phyloP scores from a whole-genome alignment of 208 protist genomes.

The Wallacemonas sp. region DNA sequence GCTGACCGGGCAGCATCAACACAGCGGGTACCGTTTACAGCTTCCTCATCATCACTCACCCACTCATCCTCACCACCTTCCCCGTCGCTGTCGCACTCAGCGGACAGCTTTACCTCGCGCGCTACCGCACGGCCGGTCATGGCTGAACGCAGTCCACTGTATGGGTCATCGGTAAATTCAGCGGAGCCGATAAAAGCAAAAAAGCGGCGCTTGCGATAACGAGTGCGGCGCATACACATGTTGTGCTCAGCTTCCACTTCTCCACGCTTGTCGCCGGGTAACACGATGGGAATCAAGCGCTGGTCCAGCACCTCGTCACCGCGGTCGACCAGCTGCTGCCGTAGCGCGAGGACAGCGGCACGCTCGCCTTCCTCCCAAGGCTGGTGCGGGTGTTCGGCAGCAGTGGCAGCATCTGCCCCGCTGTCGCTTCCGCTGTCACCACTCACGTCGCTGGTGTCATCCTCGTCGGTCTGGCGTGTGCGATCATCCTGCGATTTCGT shows the following conservation, averaged over 20 bases:
- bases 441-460: background rate
- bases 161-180: conserved; percentile 48
- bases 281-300: conserved; percentile 19
- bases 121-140: background rate
- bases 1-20: background rate
- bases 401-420: conserved; percentile 4
- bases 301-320: conserved; percentile 18
- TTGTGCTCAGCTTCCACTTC: conserved; percentile 20
- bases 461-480: conserved; percentile 11
- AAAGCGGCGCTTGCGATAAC: conserved; percentile 36
- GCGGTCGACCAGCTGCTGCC: conserved; percentile 26
- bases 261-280: background rate
- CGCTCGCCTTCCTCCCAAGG: conserved; percentile 10
- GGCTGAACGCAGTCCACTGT: conserved; percentile 21
- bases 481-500: conserved; percentile 8
- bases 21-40: no score
- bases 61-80: conserved; percentile 10
- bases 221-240: conserved; percentile 10
- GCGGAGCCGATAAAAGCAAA: conserved; percentile 51
- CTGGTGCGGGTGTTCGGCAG: conserved; percentile 8
- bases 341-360: background rate
- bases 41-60: conserved; percentile 1
- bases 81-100: background rate
- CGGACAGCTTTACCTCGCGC: background rate
- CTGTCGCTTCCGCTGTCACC: background rate